phyloP scores from a whole-genome alignment of 2,329 filamentous ascomycete species.

The Clarireedia hainanense region DNA sequence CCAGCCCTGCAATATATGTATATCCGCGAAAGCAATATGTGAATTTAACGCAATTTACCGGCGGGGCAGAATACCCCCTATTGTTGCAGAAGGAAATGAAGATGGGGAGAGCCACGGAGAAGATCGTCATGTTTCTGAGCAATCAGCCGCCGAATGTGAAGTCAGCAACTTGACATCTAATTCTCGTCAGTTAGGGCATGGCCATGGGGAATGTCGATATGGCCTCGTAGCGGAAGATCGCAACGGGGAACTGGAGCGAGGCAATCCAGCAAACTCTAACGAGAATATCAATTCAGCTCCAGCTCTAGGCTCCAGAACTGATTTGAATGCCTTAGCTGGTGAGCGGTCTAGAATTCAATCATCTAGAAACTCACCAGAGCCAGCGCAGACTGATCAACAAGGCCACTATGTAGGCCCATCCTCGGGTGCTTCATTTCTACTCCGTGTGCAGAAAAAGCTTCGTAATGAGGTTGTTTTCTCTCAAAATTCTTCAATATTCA shows the following conservation, averaged over 20 bases:
- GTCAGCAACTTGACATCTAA: no score
- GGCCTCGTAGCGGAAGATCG: no score
- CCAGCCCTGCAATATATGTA: conserved; percentile 33
- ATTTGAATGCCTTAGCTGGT: not conserved
- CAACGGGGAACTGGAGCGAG: no score
- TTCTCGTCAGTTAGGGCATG: no score
- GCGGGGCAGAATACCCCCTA: conserved; percentile 36
- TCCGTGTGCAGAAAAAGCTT: conserved; percentile 41
- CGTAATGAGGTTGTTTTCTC: conserved; percentile 33
- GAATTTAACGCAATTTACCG: conserved; percentile 43
- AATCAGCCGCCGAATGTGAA: not conserved
- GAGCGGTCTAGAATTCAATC: conserved; percentile 13
- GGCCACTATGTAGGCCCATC: conserved; percentile 40
- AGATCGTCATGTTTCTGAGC: not conserved
- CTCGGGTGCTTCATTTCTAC: conserved; percentile 41
- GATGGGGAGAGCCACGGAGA: no score
- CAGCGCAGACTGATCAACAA: conserved; percentile 37
- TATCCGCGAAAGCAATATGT: conserved; percentile 27
- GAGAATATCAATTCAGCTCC: no score
- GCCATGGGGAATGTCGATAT: no score
- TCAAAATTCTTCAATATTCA: conserved; percentile 32
- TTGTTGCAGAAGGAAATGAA: conserved; percentile 13
- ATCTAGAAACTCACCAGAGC: conserved; percentile 38
- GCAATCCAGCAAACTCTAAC: no score
- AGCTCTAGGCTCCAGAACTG: not conserved